phyloP scores from a whole-genome alignment of 805 yeast species.

The Wickerhamomyces hampshirensis region DNA sequence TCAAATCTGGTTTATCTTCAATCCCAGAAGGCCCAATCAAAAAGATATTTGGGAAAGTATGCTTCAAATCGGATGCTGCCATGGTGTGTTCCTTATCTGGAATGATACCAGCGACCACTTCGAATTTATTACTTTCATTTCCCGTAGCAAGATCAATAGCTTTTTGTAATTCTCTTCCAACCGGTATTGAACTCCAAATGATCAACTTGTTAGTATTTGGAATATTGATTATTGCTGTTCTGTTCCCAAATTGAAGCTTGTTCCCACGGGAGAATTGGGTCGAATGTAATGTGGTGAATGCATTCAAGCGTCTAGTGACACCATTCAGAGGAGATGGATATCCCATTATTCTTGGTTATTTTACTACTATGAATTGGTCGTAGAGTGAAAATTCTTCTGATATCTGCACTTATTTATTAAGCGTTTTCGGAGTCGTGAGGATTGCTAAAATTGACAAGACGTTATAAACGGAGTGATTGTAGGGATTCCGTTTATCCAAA shows the following conservation, averaged over 20 bases:
- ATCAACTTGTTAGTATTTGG: slow-evolving; percentile 26
- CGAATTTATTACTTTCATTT: slow-evolving; percentile 28
- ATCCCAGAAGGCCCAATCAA: slow-evolving; percentile 47
- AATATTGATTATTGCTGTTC: slow-evolving; percentile 33
- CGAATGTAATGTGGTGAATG: slow-evolving; percentile 31
- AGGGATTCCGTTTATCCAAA: no score
- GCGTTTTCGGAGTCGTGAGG: no score
- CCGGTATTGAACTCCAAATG: slow-evolving; percentile 55
- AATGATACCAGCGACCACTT: slow-evolving; percentile 47
- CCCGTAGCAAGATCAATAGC: slow-evolving; percentile 34
- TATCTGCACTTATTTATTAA: no score
- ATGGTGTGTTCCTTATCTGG: slow-evolving; percentile 65
- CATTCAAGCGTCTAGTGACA: slow-evolving; percentile 30
- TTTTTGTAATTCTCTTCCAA: slow-evolving; percentile 39
- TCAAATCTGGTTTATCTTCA: slow-evolving; percentile 29
- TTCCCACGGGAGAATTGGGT: slow-evolving; percentile 28
- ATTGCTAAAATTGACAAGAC: no score
- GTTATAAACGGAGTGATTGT: no score
- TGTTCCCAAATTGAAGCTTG: slow-evolving; percentile 31
- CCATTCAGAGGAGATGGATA: slow-evolving; percentile 37
- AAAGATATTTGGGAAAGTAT: slow-evolving; percentile 43
- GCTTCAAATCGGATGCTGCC: slow-evolving; percentile 52
- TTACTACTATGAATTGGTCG: no score
- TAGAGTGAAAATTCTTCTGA: no score
- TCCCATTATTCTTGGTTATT: slow-evolving; percentile 37